These are phyloP conservation scores for Dendrobium catenatum DNA, from an alignment of 106 monocot genomes.

Conservation along the genomic window DNA sequence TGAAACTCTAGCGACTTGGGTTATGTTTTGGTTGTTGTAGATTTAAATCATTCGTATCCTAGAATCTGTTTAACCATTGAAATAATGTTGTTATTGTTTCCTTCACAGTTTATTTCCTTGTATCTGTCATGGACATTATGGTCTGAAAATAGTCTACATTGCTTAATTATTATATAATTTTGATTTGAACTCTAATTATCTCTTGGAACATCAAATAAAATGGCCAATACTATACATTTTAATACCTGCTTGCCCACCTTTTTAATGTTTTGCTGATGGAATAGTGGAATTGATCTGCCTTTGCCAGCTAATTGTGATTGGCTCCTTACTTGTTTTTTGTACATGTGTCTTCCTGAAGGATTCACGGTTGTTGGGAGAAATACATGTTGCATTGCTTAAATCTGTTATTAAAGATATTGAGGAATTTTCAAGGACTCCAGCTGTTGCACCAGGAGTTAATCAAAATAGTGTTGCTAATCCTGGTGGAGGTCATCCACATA, in stretches of 20 bases:
- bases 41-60: no score
- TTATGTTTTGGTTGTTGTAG: no score
- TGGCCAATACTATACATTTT: not conserved
- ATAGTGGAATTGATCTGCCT: not conserved
- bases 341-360: constrained; percentile 29
- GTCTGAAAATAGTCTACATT: not conserved
- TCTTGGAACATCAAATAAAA: not conserved
- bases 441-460: constrained; percentile 48
- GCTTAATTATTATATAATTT: not conserved
- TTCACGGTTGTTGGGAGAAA: constrained; percentile 77
- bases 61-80: no score
- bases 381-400: constrained; percentile 78
- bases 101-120: not conserved
- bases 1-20: no score
- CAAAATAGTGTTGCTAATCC: constrained; percentile 77
- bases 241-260: not conserved
- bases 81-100: no score
- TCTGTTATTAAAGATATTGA: constrained; percentile 93
- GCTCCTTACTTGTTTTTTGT: constrained; percentile 6
- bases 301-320: not conserved
- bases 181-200: not conserved
- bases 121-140: not conserved
- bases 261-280: not conserved
- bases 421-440: constrained; percentile 85
- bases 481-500: constrained; percentile 86